phyloP scores from a whole-genome alignment of 768 basidiomycete genomes.

The Tylopilus sp. region DNA sequence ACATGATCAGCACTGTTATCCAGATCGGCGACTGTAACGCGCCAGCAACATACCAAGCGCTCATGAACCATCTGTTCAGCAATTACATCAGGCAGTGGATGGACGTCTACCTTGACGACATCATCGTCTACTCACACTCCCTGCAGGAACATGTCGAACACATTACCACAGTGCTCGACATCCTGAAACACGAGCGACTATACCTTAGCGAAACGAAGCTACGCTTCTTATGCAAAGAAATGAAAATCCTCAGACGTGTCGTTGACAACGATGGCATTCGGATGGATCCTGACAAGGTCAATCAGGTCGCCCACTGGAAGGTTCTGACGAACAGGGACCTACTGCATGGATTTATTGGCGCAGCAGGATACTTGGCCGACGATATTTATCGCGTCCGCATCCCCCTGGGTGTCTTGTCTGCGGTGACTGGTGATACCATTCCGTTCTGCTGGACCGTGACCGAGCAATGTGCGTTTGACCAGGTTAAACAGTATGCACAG shows the following conservation, averaged over 20 bases:
- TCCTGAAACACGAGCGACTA: too few relatives aligned
- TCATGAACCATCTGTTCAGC: too few relatives aligned
- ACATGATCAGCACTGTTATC: too few relatives aligned
- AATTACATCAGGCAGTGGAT: too few relatives aligned
- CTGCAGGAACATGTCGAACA: background rate
- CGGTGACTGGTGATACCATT: background rate
- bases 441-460: background rate
- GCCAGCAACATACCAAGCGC: too few relatives aligned
- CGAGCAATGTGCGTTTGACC: background rate
- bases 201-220: background rate
- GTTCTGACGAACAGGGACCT: background rate
- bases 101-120: too few relatives aligned
- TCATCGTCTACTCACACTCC: too few relatives aligned
- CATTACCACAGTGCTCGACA: background rate
- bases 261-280: conserved; percentile 34
- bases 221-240: background rate
- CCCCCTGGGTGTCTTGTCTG: background rate
- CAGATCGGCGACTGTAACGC: too few relatives aligned
- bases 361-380: background rate
- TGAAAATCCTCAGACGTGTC: background rate
- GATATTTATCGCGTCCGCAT: background rate
- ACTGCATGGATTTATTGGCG: background rate
- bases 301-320: conserved; percentile 26
- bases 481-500: background rate
- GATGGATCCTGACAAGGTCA: conserved; percentile 46